Evolutionary conservation across 2,329 filamentous ascomycete genomes (phyloP).

Genomic region (Alternaria tenuissima): DNA sequence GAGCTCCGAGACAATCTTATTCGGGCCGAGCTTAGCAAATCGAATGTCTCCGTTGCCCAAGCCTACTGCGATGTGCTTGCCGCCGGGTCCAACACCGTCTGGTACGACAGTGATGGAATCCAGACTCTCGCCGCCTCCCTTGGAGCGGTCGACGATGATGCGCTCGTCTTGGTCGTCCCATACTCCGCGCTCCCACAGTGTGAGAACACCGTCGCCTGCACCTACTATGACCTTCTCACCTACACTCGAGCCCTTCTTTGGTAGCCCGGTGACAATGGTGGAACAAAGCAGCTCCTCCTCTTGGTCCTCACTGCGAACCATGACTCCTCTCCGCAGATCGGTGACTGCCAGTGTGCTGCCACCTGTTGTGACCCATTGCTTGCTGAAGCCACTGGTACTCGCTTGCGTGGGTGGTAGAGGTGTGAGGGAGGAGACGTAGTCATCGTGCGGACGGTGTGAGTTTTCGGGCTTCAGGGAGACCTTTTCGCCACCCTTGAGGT

Average conservation of each 20-base stretch:
- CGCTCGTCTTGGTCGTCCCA: conserved; percentile 97
- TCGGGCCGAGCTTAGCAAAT: conserved; percentile 76
- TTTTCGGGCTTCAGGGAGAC: conserved; percentile 69
- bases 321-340: conserved; percentile 83
- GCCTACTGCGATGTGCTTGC: conserved; percentile 80
- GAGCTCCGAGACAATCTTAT: conserved; percentile 74
- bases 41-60: conserved; percentile 81
- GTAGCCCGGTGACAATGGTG: conserved; percentile 77
- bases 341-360: conserved; percentile 90
- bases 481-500: conserved; percentile 51
- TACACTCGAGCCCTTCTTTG: conserved; percentile 72
- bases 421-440: conserved; percentile 89
- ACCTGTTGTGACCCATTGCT: conserved; percentile 94
- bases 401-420: conserved; percentile 80
- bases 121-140: conserved; percentile 76
- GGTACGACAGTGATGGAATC: conserved; percentile 80
- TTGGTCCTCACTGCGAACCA: conserved; percentile 91
- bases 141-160: conserved; percentile 73
- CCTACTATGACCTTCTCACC: conserved; percentile 80
- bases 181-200: conserved; percentile 90
- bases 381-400: conserved; percentile 87
- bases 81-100: conserved; percentile 69
- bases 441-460: conserved; percentile 85
- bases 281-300: conserved; percentile 91
- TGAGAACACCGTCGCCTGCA: conserved; percentile 81